Percentiles rank a stretch among this genome's conserved stretches.
phyloP scores from a whole-genome alignment of 169 alveolate genomes.

The Condylostoma magnum region DNA sequence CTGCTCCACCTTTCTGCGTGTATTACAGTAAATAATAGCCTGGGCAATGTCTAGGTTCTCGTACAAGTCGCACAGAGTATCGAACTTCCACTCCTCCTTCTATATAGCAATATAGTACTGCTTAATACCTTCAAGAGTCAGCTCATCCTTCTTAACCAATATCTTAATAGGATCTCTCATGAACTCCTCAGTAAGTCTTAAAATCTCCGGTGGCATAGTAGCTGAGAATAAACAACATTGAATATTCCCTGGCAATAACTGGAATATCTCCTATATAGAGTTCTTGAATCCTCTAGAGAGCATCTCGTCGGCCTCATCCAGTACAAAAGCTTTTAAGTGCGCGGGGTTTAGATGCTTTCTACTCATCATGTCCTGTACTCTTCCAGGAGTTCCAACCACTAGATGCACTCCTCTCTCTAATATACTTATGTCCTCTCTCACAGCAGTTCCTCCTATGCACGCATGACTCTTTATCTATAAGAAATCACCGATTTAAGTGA shows the following conservation, averaged over 20 bases:
- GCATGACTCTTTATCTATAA: constrained; percentile 92
- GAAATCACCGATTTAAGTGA: constrained; percentile 90
- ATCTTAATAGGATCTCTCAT: constrained; percentile 97
- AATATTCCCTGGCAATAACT: constrained; percentile 73
- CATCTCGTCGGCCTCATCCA: constrained; percentile 99
- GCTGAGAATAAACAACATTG: constrained; percentile 95
- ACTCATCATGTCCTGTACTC: constrained; percentile 97
- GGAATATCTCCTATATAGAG: constrained; percentile 87
- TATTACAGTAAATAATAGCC: constrained; percentile 98
- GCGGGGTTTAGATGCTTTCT: constrained; percentile 85
- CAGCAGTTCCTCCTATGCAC: constrained; percentile 98
- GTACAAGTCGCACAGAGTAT: constrained; percentile 94
- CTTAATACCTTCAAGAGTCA: constrained; percentile 97
- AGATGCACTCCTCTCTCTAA: constrained; percentile 97
- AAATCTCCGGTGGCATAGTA: constrained; percentile 95
- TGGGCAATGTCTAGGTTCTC: constrained; percentile 97
- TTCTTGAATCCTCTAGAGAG: constrained; percentile 97
- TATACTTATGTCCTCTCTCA: constrained; percentile 95
- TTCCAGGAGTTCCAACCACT: constrained; percentile 99
- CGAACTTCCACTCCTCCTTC: constrained; percentile 97
- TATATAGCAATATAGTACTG: constrained; percentile 98
- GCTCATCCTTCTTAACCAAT: constrained; percentile 96
- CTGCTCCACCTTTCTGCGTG: constrained; percentile 94
- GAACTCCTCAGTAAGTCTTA: constrained; percentile 94
- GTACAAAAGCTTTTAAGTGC: constrained; percentile 91